phyloP scores from a whole-genome alignment of 129 eudicot species.

The Flaveria linearis region DNA sequence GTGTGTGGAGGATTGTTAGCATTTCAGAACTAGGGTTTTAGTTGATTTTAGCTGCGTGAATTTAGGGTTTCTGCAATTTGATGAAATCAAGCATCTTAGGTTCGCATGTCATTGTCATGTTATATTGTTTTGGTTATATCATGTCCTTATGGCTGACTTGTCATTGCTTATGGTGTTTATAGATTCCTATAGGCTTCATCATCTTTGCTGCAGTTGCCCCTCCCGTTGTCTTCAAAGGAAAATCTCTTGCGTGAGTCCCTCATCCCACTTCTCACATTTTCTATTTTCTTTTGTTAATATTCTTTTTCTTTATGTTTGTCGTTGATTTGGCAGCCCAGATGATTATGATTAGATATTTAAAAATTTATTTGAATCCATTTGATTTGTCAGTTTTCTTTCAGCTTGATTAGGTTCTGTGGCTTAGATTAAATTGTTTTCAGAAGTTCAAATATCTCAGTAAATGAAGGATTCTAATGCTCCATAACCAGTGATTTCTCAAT shows the following conservation, averaged over 20 bases:
- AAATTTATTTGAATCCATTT: background rate
- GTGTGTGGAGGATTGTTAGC: too few species aligned
- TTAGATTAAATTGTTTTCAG: too few species aligned
- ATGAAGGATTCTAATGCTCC: background rate
- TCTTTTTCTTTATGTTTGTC: too few species aligned
- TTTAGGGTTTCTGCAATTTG: too few species aligned
- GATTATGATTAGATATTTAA: background rate
- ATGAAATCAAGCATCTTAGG: too few species aligned
- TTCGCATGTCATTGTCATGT: too few species aligned
- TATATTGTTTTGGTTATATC: background rate
- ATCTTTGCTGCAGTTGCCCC: conserved; percentile 98
- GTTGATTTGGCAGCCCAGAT: background rate
- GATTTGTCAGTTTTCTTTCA: conserved; percentile 1
- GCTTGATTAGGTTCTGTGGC: background rate
- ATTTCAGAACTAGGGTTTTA: too few species aligned
- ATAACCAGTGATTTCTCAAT: background rate
- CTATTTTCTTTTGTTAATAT: too few species aligned
- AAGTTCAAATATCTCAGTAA: background rate
- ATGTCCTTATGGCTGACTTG: background rate
- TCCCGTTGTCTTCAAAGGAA: conserved; percentile 89
- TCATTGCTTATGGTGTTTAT: conserved; percentile 31
- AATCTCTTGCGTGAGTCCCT: conserved; percentile 82
- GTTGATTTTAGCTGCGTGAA: too few species aligned
- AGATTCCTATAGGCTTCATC: conserved; percentile 83
- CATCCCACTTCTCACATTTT: too few species aligned